Base-by-base conservation (phyloP, 2,329 filamentous ascomycete species). In the Scleromitrula shiraiana region DNA sequence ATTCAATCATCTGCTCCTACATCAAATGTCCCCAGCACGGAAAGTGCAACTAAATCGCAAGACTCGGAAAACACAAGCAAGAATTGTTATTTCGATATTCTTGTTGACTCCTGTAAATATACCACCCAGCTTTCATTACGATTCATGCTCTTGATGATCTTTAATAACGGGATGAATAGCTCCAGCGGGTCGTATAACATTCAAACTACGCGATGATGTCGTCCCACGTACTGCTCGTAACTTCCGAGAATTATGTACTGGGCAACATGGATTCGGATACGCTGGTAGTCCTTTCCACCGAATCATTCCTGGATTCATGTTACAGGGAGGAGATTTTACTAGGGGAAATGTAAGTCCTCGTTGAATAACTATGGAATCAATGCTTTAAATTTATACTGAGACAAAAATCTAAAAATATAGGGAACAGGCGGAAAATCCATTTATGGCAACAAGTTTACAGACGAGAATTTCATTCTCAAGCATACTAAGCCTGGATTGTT, bases 181-280 rank as follows among this genome's bases (percentile, higher is more conserved):
- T 24, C 43, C 43, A 1, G 26, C 62, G 44, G 88, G 85, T 64
- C 85, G 85, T 67, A 86, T 97, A 77, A 85, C 78, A 54, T 91
- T 97, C 69, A 88, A 96, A 72, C 80, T 98, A 52, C 82, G 81
- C 70, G 67, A 72, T 56, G 72, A 78, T 57, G 75, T 95, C 50
- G 89, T 95, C n/a, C 91, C 91, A 63, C 95, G 95, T 74, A 97
- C 91, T 2, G 88, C 86, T 55, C 90, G 96, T 61, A 97, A 96
- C 76, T 97, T 97, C 76, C 88, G 90, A 61, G 81, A 83, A 45
- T 80, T 96, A 52, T 96, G 89, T 74, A 95, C 91, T 0, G 77
- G 76, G 59, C 78, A 86, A 75, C 80, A 88, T 72, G 87, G 86
- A 64, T 83, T 85, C 69, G 87, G 88, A 62, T 95, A 94, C 78